A percentile compares a stretch with the other conserved stretches of the same genome.
phyloP scores from a whole-genome alignment of 805 yeast genomes.

The Sugiyamaella floridensis region DNA sequence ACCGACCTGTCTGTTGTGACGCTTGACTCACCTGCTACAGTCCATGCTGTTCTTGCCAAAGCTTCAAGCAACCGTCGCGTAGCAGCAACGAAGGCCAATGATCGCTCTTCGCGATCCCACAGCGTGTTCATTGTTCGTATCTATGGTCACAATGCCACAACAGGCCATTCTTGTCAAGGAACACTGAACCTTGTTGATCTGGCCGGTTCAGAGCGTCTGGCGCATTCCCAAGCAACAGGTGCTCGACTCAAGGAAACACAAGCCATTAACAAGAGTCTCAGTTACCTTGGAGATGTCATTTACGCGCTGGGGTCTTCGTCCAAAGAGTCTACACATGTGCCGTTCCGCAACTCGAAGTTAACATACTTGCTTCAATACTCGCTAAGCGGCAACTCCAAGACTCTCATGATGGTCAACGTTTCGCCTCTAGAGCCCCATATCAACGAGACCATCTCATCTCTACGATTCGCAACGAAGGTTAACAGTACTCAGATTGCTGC shows the following conservation, averaged over 20 bases:
- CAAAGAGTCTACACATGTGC: slow-evolving; percentile 43
- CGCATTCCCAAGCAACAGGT: slow-evolving; percentile 70
- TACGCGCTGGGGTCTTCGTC: slow-evolving; percentile 46
- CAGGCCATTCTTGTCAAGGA: slow-evolving; percentile 48
- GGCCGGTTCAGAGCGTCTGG: slow-evolving; percentile 88
- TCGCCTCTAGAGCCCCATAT: slow-evolving; percentile 59
- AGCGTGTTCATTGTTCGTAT: slow-evolving; percentile 65
- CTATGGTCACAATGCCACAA: slow-evolving; percentile 44
- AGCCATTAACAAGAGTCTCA: slow-evolving; percentile 78
- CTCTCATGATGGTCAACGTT: slow-evolving; percentile 86
- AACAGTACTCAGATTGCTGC: slow-evolving; percentile 19
- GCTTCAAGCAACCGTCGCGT: slow-evolving; percentile 65
- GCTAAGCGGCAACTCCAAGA: slow-evolving; percentile 77
- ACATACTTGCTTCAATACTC: slow-evolving; percentile 83
- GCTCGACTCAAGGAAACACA: slow-evolving; percentile 80
- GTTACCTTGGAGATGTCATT: slow-evolving; percentile 87
- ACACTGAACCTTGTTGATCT: slow-evolving; percentile 75
- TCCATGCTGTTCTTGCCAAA: slow-evolving; percentile 41
- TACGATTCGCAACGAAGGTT: slow-evolving; percentile 74
- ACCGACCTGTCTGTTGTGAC: slow-evolving; percentile 49
- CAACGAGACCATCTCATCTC: slow-evolving; percentile 74
- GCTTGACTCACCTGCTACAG: slow-evolving; percentile 44
- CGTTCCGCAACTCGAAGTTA: slow-evolving; percentile 64
- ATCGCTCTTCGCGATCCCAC: slow-evolving; percentile 87
- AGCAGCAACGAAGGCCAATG: slow-evolving; percentile 75